Base-by-base conservation (phyloP, 2,329 filamentous ascomycete genomes). In the Fusarium ramigenum region DNA sequence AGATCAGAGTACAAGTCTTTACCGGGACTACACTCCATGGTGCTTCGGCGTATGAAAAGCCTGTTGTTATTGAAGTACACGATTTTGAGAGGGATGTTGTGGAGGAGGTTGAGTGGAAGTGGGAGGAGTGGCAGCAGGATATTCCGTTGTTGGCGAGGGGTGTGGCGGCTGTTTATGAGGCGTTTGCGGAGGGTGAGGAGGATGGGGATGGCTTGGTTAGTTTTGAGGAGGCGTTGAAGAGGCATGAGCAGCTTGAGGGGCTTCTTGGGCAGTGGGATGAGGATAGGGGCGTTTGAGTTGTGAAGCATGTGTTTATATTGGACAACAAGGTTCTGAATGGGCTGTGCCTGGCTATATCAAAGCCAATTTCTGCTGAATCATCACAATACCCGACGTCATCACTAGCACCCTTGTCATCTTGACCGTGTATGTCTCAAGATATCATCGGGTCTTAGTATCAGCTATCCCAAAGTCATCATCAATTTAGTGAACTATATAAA, bases 101-200 rank as follows among this genome's bases (percentile, higher is more conserved):
- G 2, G 83, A 86, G 18, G 71, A 81, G 7, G 77, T 88, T 0
- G 73, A 82, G 2, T 85, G 84, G 80, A 78, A 81, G 12, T 89
- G 85, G 82, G 78, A 82, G 19, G 83, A 84, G 7, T 87, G 84
- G 79, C 86, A 86, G 75, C 80, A 84, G 16, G 82, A 84, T 16
- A 66, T 89, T 23, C 84, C 86, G 0, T 40, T 83, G 2, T 73
- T 80, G 7, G 84, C 83, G 2, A 82, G 86, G 59, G 87, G 85
- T 70, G 85, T 91, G 34, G 89, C 84, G 0, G 83, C 83, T 25
- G 73, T 90, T 1, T 92, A 91, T 79, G 89, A 92, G 73, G 83
- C 82, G 2, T 89, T 85, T 80, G 86, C 87, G 12, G 71, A 77
- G 2, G 78, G 73, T 19, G 36, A 75, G 23, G 58, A 72, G 39